A percentile compares a stretch with the other conserved stretches of the same genome.
Evolutionary conservation across 1,284 basidiomycete species (phyloP).

Genomic region (Marasmius sp.): DNA sequence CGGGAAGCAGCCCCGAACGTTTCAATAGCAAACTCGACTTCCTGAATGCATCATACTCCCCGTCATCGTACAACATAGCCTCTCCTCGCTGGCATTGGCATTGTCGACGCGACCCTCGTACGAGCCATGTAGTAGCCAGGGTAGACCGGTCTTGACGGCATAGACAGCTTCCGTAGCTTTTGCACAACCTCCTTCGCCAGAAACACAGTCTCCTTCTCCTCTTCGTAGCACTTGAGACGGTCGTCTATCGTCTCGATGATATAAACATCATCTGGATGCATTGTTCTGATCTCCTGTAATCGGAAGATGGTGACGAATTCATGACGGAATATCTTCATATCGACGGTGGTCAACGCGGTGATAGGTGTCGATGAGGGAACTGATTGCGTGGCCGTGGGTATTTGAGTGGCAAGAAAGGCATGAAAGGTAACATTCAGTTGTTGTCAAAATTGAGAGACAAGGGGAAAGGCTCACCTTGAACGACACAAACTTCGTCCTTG

Average conservation of each 20-base stretch:
- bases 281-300: constrained; percentile 40
- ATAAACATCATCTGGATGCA: constrained; percentile 53
- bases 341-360: constrained; percentile 37
- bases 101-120: not conserved
- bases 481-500: constrained; percentile 42
- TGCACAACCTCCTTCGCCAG: constrained; percentile 58
- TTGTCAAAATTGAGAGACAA: too few species aligned
- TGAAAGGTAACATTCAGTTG: not conserved
- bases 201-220: constrained; percentile 63
- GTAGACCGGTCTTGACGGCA: not conserved
- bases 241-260: constrained; percentile 57
- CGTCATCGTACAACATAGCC: not conserved
- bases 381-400: constrained; percentile 5
- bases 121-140: not conserved
- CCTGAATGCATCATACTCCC: not conserved
- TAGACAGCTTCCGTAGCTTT: constrained; percentile 43
- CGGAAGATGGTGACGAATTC: constrained; percentile 63
- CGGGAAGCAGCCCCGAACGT: too few species aligned
- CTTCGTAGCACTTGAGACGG: constrained; percentile 51
- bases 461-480: constrained; percentile 40
- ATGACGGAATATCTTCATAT: constrained; percentile 53
- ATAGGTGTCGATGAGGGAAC: constrained; percentile 14
- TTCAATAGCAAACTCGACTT: not conserved
- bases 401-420: not conserved
- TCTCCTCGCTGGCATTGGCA: not conserved